These are phyloP conservation scores for Lactarius tabidus DNA, from an alignment of 768 basidiomycete genomes.

Conservation along the genomic window DNA sequence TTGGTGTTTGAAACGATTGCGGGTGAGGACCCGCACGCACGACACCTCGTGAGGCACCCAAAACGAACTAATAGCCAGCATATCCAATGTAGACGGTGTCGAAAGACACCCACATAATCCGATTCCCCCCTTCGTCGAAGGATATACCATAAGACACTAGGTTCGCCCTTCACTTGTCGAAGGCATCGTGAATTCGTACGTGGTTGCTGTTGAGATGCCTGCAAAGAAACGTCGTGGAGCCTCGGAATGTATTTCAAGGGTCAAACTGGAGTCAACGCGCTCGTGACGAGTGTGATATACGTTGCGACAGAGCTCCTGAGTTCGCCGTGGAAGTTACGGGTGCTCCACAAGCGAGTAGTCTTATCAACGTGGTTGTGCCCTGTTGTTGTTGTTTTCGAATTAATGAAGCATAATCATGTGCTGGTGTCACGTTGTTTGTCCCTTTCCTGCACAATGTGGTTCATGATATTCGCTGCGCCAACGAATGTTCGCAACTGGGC, in stretches of 20 bases:
- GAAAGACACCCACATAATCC: not conserved
- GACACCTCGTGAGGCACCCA: not conserved
- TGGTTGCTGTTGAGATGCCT: not conserved
- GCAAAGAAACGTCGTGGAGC: not conserved
- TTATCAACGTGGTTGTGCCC: not conserved
- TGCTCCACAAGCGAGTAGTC: not conserved
- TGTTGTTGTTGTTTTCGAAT: not conserved
- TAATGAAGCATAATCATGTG: not conserved
- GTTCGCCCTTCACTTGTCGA: not conserved
- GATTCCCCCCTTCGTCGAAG: not conserved
- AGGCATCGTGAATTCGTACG: not conserved
- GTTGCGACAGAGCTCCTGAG: not conserved
- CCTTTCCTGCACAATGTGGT: constrained; percentile 27
- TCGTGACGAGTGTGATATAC: not conserved
- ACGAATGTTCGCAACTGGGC: constrained; percentile 33
- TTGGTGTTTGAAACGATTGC: not conserved
- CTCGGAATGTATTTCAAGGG: not conserved
- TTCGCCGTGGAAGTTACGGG: not conserved
- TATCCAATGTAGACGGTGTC: not conserved
- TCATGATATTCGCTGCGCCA: constrained; percentile 33
- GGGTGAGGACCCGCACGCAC: not conserved
- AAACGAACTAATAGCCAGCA: not conserved
- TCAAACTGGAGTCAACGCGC: not conserved
- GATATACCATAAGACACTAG: not conserved
- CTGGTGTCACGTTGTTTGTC: not conserved